A percentile compares a stretch with the other conserved stretches of the same genome.
These are phyloP conservation scores for Anaeromyces robustus DNA, from an alignment of 192 early-diverging fungal species.

Conservation along the genomic window DNA sequence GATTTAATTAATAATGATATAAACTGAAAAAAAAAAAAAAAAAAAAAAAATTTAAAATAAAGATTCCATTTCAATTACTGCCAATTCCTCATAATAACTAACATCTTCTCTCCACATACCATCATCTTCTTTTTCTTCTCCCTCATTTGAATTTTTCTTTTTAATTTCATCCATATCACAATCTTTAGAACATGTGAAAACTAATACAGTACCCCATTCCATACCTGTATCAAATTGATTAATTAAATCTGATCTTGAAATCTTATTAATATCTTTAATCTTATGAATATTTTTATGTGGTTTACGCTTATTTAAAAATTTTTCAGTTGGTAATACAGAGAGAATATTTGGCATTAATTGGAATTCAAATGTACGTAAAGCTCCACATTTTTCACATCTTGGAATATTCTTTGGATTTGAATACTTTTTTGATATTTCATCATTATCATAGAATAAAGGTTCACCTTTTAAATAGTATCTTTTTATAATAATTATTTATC, in stretches of 20 bases:
- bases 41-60: neutral
- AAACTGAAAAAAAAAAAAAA: too few relatives aligned
- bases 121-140: neutral
- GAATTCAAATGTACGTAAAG: conserved; percentile 64
- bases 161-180: conserved; percentile 27
- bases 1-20: too few relatives aligned
- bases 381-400: conserved; percentile 46
- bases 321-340: conserved; percentile 47
- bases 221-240: conserved; percentile 53
- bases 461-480: conserved; percentile 53
- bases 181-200: conserved; percentile 64
- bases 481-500: neutral
- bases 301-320: conserved; percentile 13
- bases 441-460: conserved; percentile 48
- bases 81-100: neutral
- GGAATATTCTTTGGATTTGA: conserved; percentile 21
- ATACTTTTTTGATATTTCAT: conserved; percentile 1
- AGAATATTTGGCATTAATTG: conserved; percentile 85
- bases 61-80: neutral
- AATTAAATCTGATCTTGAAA: conserved; percentile 16
- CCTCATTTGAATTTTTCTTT: too few relatives aligned
- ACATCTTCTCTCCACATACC: neutral
- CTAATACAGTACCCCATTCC: conserved; percentile 79
- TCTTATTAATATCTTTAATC: neutral
- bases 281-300: conserved; percentile 12